phyloP scores from a whole-genome alignment of 2,329 filamentous ascomycete genomes.

The Aspergillus novoparasiticus region DNA sequence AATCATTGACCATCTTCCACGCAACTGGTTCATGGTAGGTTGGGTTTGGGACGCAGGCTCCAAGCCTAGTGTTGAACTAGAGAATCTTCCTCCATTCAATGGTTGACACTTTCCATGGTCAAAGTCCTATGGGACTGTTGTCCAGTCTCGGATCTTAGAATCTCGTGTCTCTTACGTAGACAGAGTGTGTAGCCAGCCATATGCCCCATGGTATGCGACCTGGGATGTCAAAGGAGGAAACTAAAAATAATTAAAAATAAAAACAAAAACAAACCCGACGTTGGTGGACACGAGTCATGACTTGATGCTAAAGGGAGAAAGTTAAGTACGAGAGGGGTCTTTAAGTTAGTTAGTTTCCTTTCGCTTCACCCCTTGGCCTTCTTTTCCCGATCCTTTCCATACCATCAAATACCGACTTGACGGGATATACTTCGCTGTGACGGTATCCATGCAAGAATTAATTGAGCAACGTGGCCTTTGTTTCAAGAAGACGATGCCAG shows the following conservation, averaged over 20 bases:
- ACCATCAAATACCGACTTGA: background rate
- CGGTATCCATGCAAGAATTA: background rate
- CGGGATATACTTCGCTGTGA: background rate
- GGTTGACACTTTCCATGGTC: background rate
- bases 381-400: background rate
- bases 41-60: background rate
- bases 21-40: background rate
- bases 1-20: background rate
- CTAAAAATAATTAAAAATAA: background rate
- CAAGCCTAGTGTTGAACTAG: background rate
- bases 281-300: constrained; percentile 3
- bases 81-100: background rate
- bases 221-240: background rate
- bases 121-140: background rate
- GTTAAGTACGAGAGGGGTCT: background rate
- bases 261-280: background rate
- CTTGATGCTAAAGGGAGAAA: background rate
- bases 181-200: background rate
- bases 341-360: background rate
- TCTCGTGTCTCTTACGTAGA: background rate
- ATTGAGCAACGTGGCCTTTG: background rate
- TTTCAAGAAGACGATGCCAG: background rate
- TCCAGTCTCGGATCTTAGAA: background rate
- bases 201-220: background rate
- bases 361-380: background rate